A percentile compares a stretch with the other conserved stretches of the same genome.
phyloP scores from a whole-genome alignment of 2,329 filamentous ascomycete genomes.

The Cytospora schulzeri region DNA sequence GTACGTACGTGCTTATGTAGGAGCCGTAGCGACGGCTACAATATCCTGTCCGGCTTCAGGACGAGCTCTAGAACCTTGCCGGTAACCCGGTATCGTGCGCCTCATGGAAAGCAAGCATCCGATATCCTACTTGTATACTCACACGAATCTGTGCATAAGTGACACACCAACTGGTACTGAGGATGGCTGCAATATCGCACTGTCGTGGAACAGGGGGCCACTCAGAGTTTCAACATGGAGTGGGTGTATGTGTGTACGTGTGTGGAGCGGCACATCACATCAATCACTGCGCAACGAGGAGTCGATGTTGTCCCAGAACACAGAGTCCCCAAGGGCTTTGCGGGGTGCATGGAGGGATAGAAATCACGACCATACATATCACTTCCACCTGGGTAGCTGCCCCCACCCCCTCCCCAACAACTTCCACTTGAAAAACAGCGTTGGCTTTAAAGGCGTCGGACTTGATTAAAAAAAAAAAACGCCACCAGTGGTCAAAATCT shows the following conservation, averaged over 20 bases:
- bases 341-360: neutral
- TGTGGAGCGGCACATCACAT: neutral
- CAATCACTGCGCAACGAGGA: neutral
- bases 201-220: conserved; percentile 4
- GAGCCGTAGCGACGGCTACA: neutral
- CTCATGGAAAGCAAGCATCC: neutral
- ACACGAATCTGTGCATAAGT: too few species aligned
- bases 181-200: neutral
- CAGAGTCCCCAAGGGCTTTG: neutral
- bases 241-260: too few species aligned
- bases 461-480: neutral
- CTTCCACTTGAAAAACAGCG: neutral
- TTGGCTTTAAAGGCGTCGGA: neutral
- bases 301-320: neutral
- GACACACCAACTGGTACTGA: too few species aligned
- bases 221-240: neutral
- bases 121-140: neutral
- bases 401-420: too few species aligned
- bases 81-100: neutral
- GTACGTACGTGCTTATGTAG: neutral
- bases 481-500: neutral
- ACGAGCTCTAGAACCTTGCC: neutral
- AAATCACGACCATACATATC: neutral
- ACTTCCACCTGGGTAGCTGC: neutral
- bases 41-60: neutral